These are phyloP conservation scores for Naegleria fowleri DNA, from an alignment of 208 protist genomes.

Conservation along the genomic window DNA sequence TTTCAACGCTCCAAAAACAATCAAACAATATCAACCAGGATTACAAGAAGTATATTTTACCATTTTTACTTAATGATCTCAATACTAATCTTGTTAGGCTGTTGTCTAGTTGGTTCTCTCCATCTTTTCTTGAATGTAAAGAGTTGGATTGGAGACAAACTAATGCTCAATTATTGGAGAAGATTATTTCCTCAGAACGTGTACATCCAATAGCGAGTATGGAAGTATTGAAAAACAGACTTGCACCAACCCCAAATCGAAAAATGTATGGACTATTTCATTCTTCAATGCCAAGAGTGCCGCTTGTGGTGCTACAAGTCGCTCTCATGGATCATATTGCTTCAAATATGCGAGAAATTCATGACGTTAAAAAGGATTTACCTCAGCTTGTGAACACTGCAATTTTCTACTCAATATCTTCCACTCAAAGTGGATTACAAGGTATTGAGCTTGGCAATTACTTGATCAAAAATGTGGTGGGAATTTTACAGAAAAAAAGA, in stretches of 20 bases:
- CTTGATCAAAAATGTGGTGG: slow-evolving; percentile 74
- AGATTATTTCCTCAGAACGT: slow-evolving; percentile 60
- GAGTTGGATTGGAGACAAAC: slow-evolving; percentile 70
- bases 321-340: slow-evolving; percentile 59
- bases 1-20: no score
- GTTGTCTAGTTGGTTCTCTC: slow-evolving; percentile 66
- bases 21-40: background rate
- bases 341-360: slow-evolving; percentile 53
- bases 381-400: slow-evolving; percentile 57
- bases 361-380: slow-evolving; percentile 36
- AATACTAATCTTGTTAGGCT: slow-evolving; percentile 55
- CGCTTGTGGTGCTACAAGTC: slow-evolving; percentile 71
- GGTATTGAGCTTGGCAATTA: slow-evolving; percentile 72
- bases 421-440: slow-evolving; percentile 59
- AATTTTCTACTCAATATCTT: slow-evolving; percentile 78
- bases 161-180: slow-evolving; percentile 60
- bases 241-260: slow-evolving; percentile 58
- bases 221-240: slow-evolving; percentile 58
- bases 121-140: slow-evolving; percentile 69
- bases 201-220: slow-evolving; percentile 67
- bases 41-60: background rate
- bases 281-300: slow-evolving; percentile 65
- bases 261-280: slow-evolving; percentile 72
- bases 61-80: slow-evolving; percentile 27
- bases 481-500: slow-evolving; percentile 52